Evolutionary conservation across 2,329 filamentous ascomycete genomes (phyloP).

Genomic region (Botrytis hyacinthi): DNA sequence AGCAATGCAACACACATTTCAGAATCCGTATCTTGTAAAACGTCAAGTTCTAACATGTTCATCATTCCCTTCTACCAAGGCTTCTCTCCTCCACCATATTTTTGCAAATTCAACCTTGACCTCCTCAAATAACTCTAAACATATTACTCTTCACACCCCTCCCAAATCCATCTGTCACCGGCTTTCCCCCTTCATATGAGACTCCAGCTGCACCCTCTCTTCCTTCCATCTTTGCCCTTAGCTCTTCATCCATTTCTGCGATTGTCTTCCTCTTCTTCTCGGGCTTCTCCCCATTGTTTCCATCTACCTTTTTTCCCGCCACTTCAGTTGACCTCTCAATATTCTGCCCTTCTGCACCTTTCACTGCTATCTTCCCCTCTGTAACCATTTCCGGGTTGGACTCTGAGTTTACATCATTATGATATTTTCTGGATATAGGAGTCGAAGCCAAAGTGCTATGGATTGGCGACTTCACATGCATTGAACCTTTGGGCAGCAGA

Average conservation of each 20-base stretch:
- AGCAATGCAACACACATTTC: not conserved
- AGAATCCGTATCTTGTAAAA: not conserved
- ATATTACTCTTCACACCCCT: conserved; percentile 72
- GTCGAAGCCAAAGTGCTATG: not conserved
- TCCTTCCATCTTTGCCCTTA: conserved; percentile 67
- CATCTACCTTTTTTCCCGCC: not conserved
- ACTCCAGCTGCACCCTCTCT: conserved; percentile 67
- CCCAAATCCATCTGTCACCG: conserved; percentile 68
- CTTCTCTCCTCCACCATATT: not conserved
- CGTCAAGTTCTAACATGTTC: too few relatives aligned
- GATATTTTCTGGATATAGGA: not conserved
- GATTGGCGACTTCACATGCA: not conserved
- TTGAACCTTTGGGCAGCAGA: not conserved
- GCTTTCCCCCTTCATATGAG: conserved; percentile 72
- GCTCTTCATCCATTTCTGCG: conserved; percentile 63
- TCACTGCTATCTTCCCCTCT: too few relatives aligned
- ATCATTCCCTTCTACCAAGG: not conserved
- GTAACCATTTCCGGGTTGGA: too few relatives aligned
- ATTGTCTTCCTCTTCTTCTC: conserved; percentile 50
- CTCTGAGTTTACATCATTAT: not conserved
- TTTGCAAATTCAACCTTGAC: not conserved
- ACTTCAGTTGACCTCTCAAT: not conserved
- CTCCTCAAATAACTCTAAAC: conserved; percentile 64
- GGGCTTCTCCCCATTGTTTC: not conserved
- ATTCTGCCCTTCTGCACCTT: not conserved